Evolutionary conservation across 257 asterid species (phyloP), one percentile per base, ranked within the genome.

Genomic region (Rehmannia glutinosa): DNA sequence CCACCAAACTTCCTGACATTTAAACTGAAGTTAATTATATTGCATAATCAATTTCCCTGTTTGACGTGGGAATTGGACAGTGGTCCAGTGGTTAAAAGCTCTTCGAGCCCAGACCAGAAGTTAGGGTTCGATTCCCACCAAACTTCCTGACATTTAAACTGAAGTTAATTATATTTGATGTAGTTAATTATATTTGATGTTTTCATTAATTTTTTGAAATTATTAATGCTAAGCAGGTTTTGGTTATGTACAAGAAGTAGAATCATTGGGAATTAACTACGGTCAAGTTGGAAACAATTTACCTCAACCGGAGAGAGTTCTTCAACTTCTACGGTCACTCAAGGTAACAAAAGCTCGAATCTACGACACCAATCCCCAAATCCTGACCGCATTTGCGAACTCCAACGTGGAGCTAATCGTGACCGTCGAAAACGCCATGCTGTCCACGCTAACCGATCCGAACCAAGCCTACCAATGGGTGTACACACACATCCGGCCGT

Each of bases 281-380:
- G 98, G 98, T 17, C 95, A 90, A 66, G 87, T 93, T 8, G 98
- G 65, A 7, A 82, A 93, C 89, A 82, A 92, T 49, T 66, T 93
- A 19, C 98, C 89, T 0, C 71, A 83, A 2, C 98, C 98, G 7
- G 83, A 83, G 39, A 71, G 75, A 52, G 97, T 82, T 0, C 83
- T 86, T 1, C 72, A 81, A 2, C 91, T 93, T 61, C 67, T 93
- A 10, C 86, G 81, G n/a, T 82, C 94, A 0, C 83, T 84, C 0
- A 76, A 69, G 74, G 61, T 93, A 5, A 70, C 92, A 1, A 86
- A 85, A 62, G 82, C 95, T n/a, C 73, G 96, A 72, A 90, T 93
- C 64, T 93, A 90, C 74, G 98, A 93, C 72, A 88, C 98, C 0
- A 85, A 93, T 41, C 95, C 95, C 4, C 81, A 78, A 58, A 66